A percentile compares a stretch with the other conserved stretches of the same genome.
Evolutionary conservation across 805 yeast species (phyloP).

Genomic region (Nakazawaea sp.): DNA sequence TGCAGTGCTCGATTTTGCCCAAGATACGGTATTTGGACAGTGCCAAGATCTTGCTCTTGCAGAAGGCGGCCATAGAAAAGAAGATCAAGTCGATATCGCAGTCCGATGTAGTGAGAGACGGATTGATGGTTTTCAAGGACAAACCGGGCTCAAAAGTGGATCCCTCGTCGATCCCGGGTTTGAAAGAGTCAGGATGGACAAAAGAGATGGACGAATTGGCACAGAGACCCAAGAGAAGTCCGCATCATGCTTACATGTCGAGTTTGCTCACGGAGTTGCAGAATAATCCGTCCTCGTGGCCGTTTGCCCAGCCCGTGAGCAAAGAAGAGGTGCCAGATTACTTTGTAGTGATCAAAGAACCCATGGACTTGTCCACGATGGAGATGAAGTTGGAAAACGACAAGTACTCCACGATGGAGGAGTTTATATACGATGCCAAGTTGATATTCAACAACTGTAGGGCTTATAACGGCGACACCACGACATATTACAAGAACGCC

Average conservation of each 20-base stretch:
- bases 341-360: constrained; percentile 93
- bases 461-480: constrained; percentile 85
- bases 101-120: constrained; percentile 77
- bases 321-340: constrained; percentile 94
- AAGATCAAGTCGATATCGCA: constrained; percentile 76
- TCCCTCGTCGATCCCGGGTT: constrained; percentile 83
- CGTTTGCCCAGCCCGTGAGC: constrained; percentile 89
- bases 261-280: constrained; percentile 82
- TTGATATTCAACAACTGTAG: constrained; percentile 88
- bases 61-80: constrained; percentile 84
- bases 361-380: constrained; percentile 97
- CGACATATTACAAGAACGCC: constrained; percentile 94
- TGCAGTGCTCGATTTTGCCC: constrained; percentile 96
- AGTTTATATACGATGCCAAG: constrained; percentile 82
- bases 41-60: constrained; percentile 76
- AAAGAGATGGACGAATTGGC: constrained; percentile 97
- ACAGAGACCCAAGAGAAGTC: constrained; percentile 88
- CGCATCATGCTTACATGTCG: constrained; percentile 92
- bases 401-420: constrained; percentile 84
- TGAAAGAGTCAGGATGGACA: constrained; percentile 94
- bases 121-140: constrained; percentile 64
- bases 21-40: constrained; percentile 82
- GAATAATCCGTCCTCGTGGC: constrained; percentile 97
- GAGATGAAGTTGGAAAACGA: constrained; percentile 89
- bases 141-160: constrained; percentile 41